Evolutionary conservation across 1,284 basidiomycete genomes (phyloP).

Genomic region (Paramarasmius palmivorus): DNA sequence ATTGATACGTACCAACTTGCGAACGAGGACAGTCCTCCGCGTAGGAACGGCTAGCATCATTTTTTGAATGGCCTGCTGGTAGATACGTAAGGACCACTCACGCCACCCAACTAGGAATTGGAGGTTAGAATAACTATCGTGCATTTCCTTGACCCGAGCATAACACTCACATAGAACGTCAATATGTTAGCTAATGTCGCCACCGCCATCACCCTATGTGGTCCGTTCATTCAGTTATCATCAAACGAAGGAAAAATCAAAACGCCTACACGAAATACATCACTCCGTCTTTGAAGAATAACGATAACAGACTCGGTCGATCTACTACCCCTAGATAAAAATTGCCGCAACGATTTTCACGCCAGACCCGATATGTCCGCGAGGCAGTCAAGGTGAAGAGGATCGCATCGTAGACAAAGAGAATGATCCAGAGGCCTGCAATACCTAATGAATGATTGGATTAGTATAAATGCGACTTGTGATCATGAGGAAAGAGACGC

Average conservation of each 20-base stretch:
- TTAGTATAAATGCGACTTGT: background rate
- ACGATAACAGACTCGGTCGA: background rate
- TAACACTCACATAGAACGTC: slow-evolving; percentile 12
- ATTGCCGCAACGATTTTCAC: too few species aligned
- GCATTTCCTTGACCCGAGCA: too few species aligned
- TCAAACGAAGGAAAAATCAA: too few species aligned
- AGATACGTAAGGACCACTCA: too few species aligned
- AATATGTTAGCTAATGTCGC: slow-evolving; percentile 11
- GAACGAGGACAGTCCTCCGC: too few species aligned
- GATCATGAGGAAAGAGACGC: too few species aligned
- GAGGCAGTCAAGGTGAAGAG: slow-evolving; percentile 7
- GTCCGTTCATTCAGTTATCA: too few species aligned
- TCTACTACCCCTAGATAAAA: too few species aligned
- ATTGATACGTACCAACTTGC: too few species aligned
- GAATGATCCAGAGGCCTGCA: slow-evolving; percentile 9
- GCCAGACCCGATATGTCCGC: slow-evolving; percentile 1
- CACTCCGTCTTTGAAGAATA: background rate
- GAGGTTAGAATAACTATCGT: too few species aligned
- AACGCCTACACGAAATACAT: slow-evolving; percentile 12
- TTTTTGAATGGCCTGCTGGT: too few species aligned
- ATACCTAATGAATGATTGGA: slow-evolving; percentile 9
- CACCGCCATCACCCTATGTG: slow-evolving; percentile 10
- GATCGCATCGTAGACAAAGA: slow-evolving; percentile 14
- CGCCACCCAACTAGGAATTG: background rate
- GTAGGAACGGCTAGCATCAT: too few species aligned